Percentiles rank a stretch among this genome's conserved stretches.
Evolutionary conservation across 306 rosid genomes (phyloP).

Genomic region (Castanospermum australe): DNA sequence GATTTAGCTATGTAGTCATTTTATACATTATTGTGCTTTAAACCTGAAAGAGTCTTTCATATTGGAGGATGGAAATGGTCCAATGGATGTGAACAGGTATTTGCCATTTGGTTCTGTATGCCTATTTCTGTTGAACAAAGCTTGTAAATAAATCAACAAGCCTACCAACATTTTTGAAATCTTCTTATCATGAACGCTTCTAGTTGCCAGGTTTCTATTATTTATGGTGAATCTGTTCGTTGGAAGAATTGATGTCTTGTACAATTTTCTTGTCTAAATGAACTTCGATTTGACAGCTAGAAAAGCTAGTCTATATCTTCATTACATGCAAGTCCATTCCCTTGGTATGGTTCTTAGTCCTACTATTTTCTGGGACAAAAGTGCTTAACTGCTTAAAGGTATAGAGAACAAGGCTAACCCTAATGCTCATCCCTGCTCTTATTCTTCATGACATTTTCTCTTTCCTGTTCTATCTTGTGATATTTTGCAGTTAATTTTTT

Average conservation of each 20-base stretch:
- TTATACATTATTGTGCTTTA: neutral
- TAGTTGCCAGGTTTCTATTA: neutral
- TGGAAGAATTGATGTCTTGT: neutral
- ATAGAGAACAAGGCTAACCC: neutral
- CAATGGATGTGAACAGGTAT: neutral
- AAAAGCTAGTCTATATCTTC: neutral
- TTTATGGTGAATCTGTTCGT: neutral
- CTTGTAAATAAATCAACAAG: neutral
- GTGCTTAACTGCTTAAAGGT: neutral
- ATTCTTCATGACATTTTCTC: conserved; percentile 6
- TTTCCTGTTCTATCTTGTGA: conserved; percentile 18
- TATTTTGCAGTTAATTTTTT: neutral
- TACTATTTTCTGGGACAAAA: neutral
- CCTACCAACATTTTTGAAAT: neutral
- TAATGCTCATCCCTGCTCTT: neutral
- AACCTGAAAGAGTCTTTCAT: neutral
- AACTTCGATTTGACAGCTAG: neutral
- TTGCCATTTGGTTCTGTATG: neutral
- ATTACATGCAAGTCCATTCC: neutral
- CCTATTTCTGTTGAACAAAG: neutral
- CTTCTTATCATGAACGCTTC: neutral
- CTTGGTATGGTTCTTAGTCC: neutral
- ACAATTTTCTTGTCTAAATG: neutral
- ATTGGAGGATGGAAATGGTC: neutral
- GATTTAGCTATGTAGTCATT: neutral